Conservation (phyloP, 495 filamentous ascomycete genomes). For the Aspergillus bertholletiae region DNA sequence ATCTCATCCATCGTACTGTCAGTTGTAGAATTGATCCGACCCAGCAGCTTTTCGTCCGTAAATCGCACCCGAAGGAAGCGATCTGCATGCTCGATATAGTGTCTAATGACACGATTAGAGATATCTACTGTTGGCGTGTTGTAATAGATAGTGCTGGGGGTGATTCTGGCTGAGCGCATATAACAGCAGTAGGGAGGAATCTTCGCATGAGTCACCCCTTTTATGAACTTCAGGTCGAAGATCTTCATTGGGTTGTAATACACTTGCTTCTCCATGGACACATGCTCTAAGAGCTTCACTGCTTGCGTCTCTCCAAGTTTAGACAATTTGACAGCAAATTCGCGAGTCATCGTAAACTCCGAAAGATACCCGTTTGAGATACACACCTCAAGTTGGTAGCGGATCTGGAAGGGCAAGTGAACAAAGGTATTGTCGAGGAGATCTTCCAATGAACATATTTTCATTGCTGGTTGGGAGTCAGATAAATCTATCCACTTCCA, state of each 20-base stretch:
- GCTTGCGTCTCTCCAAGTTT: constrained; percentile 46
- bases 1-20: constrained; percentile 63
- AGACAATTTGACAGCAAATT: constrained; percentile 61
- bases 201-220: constrained; percentile 42
- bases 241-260: constrained; percentile 73
- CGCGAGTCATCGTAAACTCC: constrained; percentile 64
- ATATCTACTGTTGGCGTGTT: constrained; percentile 75
- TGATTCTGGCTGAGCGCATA: constrained; percentile 71
- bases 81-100: constrained; percentile 64
- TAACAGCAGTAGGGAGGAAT: constrained; percentile 71
- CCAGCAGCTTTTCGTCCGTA: constrained; percentile 70
- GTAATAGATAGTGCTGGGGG: constrained; percentile 78
- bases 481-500: constrained; percentile 58
- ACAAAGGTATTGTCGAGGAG: constrained; percentile 33
- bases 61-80: constrained; percentile 91
- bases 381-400: constrained; percentile 92
- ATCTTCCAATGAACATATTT: constrained; percentile 27
- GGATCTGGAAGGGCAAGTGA: constrained; percentile 64
- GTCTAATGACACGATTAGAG: constrained; percentile 81
- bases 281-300: constrained; percentile 57
- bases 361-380: constrained; percentile 77
- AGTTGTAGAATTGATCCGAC: constrained; percentile 53
- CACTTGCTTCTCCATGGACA: constrained; percentile 53
- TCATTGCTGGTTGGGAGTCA: constrained; percentile 7
- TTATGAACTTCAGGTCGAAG: constrained; percentile 52